Evolutionary conservation across 371 early-diverging fungal genomes (phyloP), one percentile per base, ranked within the genome.

Genomic region (Neoconidiobolus thromboides): DNA sequence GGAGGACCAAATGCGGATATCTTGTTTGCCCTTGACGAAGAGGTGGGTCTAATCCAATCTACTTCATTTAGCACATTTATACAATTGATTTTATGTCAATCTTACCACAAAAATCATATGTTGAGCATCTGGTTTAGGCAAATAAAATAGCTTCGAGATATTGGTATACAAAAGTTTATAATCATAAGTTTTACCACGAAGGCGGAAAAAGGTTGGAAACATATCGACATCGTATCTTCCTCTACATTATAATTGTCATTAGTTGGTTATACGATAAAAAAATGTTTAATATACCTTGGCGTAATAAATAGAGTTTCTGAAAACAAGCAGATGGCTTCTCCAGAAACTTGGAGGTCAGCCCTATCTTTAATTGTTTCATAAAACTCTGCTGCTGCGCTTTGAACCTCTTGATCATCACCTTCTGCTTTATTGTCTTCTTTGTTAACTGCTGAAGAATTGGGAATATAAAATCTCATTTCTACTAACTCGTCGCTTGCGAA

Each of bases 11-110:
- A 75, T 87, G 93, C 3, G 94, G 91, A 75, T 99, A 98, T 66
- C 88, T 79, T 36, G 99, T 99, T 70, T 98, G 98, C 55, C 99
- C 99, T 73, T 99, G 99, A 55, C 97, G 81, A 55, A 99, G 73
- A 10, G 99, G 97, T 51, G 97, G 96, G 63, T 95, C 93, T 64
- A 99, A 76, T 39, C 87, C 89, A 60, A 98, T 79, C 78, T 78
- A 67, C 9, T 48, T 2, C 56, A 26, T 38, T 12, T 62, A 14
- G 49, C 9, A 46, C 52, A 14, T 41, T 48, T 43, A 48, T 9
- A 1, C 39, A 6, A 15, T 14, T 41, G 1, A 26, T n/a, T 38
- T 3, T 51, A 40, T 40, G 15, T 40, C 6, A 41, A 15, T 65
- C 71, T 63, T 70, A 78, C 76, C 39, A 97, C 87, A 67, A 98